Percentiles rank a stretch among this genome's conserved stretches.
Evolutionary conservation across 1,284 basidiomycete genomes (phyloP).

Genomic region (Salmacisia buchloeana): DNA sequence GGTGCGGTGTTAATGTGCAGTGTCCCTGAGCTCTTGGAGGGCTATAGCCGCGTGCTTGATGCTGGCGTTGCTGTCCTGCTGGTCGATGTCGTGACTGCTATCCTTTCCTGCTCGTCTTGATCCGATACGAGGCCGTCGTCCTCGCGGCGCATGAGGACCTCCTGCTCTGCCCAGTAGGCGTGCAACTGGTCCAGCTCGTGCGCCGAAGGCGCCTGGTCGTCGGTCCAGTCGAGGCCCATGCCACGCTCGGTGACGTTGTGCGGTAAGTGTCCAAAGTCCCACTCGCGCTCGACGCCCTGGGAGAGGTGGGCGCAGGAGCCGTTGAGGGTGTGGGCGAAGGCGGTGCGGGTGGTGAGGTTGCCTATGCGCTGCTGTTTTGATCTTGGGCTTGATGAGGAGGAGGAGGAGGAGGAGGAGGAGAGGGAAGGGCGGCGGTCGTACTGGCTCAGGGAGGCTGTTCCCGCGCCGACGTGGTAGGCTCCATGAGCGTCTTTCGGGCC

Average conservation of each 20-base stretch:
- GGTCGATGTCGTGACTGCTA: too few relatives aligned
- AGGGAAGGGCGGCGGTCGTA: slow-evolving; percentile 16
- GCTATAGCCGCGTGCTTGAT: too few relatives aligned
- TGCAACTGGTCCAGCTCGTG: not conserved
- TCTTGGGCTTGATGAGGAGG: too few relatives aligned
- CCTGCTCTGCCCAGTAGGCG: not conserved
- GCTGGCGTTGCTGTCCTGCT: too few relatives aligned
- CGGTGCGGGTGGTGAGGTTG: not conserved
- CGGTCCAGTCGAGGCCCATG: slow-evolving; percentile 7
- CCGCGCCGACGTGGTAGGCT: slow-evolving; percentile 46
- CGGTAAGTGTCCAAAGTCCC: slow-evolving; percentile 57
- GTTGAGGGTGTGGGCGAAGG: slow-evolving; percentile 21
- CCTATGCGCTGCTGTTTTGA: not conserved
- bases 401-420: not conserved
- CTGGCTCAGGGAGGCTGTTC: slow-evolving; percentile 39
- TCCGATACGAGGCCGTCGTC: too few relatives aligned
- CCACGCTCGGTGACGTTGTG: slow-evolving; percentile 22
- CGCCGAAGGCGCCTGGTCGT: slow-evolving; percentile 2
- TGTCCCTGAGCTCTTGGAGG: too few relatives aligned
- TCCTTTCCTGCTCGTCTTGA: too few relatives aligned
- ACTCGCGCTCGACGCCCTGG: slow-evolving; percentile 64
- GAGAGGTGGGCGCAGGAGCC: slow-evolving; percentile 42
- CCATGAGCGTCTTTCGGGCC: slow-evolving; percentile 35
- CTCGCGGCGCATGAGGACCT: not conserved
- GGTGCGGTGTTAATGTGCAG: too few relatives aligned